phyloP scores from a whole-genome alignment of 2,329 filamentous ascomycete species.

The Alternaria tenuissima region DNA sequence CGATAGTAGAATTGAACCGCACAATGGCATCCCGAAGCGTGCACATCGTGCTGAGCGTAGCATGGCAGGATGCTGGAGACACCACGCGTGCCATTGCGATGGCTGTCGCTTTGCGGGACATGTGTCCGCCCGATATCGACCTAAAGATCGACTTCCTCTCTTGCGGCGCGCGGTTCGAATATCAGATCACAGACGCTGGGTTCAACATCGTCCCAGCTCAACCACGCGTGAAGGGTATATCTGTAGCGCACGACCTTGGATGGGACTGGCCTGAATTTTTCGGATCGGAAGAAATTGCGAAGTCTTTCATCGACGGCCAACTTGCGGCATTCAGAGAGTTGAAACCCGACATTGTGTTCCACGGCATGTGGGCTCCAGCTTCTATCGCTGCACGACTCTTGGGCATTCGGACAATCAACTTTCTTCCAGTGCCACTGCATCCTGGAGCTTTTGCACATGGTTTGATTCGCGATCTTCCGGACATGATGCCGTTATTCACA shows the following conservation, averaged over 20 bases:
- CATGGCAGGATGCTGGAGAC: slow-evolving; percentile 46
- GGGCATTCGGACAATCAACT: slow-evolving; percentile 45
- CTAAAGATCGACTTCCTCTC: slow-evolving; percentile 44
- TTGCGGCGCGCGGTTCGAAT: slow-evolving; percentile 41
- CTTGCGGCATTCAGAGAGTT: slow-evolving; percentile 38
- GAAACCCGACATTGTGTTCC: slow-evolving; percentile 45
- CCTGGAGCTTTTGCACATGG: slow-evolving; percentile 39
- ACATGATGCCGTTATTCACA: slow-evolving; percentile 44
- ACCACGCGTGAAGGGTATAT: slow-evolving; percentile 42
- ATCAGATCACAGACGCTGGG: slow-evolving; percentile 42
- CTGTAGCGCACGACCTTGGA: slow-evolving; percentile 44
- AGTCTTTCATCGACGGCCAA: slow-evolving; percentile 43
- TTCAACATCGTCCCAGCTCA: slow-evolving; percentile 44
- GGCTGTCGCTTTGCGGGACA: slow-evolving; percentile 39
- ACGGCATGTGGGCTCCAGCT: slow-evolving; percentile 47
- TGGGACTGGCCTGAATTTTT: slow-evolving; percentile 49
- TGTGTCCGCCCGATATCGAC: slow-evolving; percentile 34
- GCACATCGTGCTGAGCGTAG: slow-evolving; percentile 43
- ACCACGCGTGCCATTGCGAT: slow-evolving; percentile 45
- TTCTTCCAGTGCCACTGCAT: slow-evolving; percentile 43
- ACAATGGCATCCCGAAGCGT: slow-evolving; percentile 27
- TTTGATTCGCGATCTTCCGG: slow-evolving; percentile 43
- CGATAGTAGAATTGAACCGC: background rate
- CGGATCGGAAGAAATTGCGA: slow-evolving; percentile 42
- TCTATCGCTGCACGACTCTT: slow-evolving; percentile 42